Evolutionary conservation across 179 eudicot genomes (phyloP).

Genomic region (Silene noctiflora): DNA sequence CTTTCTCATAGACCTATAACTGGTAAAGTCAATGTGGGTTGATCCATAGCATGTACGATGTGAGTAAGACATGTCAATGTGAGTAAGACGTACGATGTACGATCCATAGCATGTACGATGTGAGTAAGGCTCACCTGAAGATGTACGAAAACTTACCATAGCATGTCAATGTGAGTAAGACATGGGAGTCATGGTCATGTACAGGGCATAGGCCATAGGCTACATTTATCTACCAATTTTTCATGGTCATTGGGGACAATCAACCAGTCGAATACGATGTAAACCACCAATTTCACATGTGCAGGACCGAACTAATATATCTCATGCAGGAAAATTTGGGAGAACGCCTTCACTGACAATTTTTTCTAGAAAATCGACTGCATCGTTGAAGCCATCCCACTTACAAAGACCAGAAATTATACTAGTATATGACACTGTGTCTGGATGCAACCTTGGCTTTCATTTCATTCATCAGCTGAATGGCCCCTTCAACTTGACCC

Average conservation of each 20-base stretch:
- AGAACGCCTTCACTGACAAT: conserved; percentile 54
- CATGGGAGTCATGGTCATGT: background rate
- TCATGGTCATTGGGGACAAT: conserved; percentile 12
- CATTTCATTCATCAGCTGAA: conserved; percentile 46
- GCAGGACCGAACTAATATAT: conserved; percentile 45
- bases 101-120: too few species aligned
- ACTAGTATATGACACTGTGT: conserved; percentile 51
- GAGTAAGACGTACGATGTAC: too few species aligned
- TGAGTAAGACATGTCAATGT: too few species aligned
- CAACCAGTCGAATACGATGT: conserved; percentile 4
- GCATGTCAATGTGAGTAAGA: background rate
- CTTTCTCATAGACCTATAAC: too few species aligned
- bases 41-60: too few species aligned
- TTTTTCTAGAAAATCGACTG: conserved; percentile 37
- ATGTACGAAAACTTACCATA: background rate
- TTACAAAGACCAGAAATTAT: conserved; percentile 52
- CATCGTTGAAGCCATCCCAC: conserved; percentile 37
- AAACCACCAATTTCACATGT: conserved; percentile 34
- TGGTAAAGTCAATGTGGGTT: too few species aligned
- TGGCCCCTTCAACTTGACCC: conserved; percentile 44
- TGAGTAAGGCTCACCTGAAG: background rate
- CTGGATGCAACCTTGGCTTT: conserved; percentile 33
- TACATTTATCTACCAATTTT: background rate
- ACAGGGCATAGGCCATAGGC: conserved; percentile 11
- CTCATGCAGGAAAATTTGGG: conserved; percentile 60